Evolutionary conservation across 2,329 filamentous ascomycete species (phyloP).

Genomic region (Neopestalotiopsis sp.): DNA sequence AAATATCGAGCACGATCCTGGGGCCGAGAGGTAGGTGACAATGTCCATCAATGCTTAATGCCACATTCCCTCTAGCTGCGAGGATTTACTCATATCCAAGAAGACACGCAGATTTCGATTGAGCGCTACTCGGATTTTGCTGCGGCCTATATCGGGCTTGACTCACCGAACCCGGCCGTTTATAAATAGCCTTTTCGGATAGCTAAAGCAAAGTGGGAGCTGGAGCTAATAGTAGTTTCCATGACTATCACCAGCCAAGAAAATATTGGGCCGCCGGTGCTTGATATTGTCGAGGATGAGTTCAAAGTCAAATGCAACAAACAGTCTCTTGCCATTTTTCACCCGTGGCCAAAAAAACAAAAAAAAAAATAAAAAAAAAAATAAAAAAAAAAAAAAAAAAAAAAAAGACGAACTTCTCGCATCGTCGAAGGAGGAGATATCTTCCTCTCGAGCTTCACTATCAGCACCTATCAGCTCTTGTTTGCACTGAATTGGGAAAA

Average conservation of each 20-base stretch:
- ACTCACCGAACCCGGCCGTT: conserved; percentile 77
- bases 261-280: conserved; percentile 19
- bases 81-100: conserved; percentile 67
- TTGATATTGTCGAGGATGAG: conserved; percentile 58
- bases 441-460: neutral
- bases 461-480: too few relatives aligned
- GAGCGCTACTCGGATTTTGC: conserved; percentile 97
- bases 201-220: conserved; percentile 97
- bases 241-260: neutral
- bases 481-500: too few relatives aligned
- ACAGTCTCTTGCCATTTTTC: too few relatives aligned
- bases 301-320: conserved; percentile 35
- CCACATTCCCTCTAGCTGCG: conserved; percentile 63
- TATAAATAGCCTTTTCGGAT: conserved; percentile 98
- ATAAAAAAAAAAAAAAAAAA: neutral
- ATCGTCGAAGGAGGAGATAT: neutral
- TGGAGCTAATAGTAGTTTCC: conserved; percentile 76
- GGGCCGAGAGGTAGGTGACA: too few relatives aligned
- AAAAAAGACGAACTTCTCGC: conserved; percentile 3
- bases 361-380: conserved; percentile 14
- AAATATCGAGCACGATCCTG: too few relatives aligned
- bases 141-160: conserved; percentile 78
- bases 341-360: too few relatives aligned
- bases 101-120: conserved; percentile 69
- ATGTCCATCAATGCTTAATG: conserved; percentile 14